Conservation (phyloP, 352 stramenopile species). For the Pythium phragmitis region DNA sequence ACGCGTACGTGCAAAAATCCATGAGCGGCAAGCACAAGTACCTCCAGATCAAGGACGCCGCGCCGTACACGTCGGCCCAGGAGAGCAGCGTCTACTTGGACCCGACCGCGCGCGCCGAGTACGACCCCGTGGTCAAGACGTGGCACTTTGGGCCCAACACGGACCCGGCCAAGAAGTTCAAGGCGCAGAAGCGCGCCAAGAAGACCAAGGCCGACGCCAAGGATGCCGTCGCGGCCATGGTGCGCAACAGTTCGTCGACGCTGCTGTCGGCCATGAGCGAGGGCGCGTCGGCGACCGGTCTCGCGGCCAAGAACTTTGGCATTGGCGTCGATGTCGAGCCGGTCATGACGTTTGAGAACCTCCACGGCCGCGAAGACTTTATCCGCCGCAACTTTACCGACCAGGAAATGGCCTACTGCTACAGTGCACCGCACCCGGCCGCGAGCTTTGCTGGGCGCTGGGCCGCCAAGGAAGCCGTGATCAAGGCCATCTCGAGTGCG, state of each 20-base stretch:
- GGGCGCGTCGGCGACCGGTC: slow-evolving; percentile 45
- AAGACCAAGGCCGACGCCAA: slow-evolving; percentile 19
- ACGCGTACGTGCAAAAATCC: slow-evolving; percentile 75
- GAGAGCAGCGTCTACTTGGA: slow-evolving; percentile 88
- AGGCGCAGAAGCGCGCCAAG: slow-evolving; percentile 29
- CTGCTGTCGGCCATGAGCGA: slow-evolving; percentile 60
- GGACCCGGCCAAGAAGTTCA: slow-evolving; percentile 43
- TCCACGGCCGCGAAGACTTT: slow-evolving; percentile 78
- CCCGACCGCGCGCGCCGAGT: slow-evolving; percentile 72
- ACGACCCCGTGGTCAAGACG: slow-evolving; percentile 57
- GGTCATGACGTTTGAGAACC: slow-evolving; percentile 78
- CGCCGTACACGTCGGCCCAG: slow-evolving; percentile 77
- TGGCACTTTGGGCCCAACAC: slow-evolving; percentile 72
- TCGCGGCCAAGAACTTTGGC: slow-evolving; percentile 47
- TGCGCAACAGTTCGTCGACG: slow-evolving; percentile 37
- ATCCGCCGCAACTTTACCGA: slow-evolving; percentile 89
- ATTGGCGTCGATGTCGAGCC: slow-evolving; percentile 86
- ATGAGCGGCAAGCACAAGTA: slow-evolving; percentile 71
- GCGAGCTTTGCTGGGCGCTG: slow-evolving; percentile 86
- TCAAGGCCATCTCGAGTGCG: slow-evolving; percentile 89
- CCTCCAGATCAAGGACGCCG: slow-evolving; percentile 80
- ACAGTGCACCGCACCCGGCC: slow-evolving; percentile 70
- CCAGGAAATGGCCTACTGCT: slow-evolving; percentile 86
- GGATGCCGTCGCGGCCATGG: slow-evolving; percentile 12
- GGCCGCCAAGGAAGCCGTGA: slow-evolving; percentile 88